These are phyloP conservation scores for Arthrinium phaeospermum DNA, from an alignment of 2,329 filamentous ascomycete species.

Conservation along the genomic window DNA sequence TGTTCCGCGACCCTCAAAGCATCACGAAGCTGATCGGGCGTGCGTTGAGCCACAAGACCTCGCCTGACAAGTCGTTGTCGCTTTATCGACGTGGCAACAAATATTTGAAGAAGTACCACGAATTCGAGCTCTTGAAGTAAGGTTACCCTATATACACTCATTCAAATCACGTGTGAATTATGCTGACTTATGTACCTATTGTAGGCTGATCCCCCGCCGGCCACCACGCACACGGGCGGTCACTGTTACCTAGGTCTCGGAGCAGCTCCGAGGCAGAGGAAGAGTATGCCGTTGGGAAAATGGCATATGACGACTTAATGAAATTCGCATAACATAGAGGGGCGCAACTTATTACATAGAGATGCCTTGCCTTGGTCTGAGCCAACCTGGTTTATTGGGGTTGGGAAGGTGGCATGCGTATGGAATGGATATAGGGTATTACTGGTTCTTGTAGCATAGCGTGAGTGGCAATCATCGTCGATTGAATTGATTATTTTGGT, in stretches of 20 bases:
- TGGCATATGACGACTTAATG: not conserved
- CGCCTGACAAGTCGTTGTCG: constrained; percentile 62
- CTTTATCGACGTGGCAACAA: constrained; percentile 73
- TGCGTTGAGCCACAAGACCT: constrained; percentile 50
- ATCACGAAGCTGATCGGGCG: constrained; percentile 64
- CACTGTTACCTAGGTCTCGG: not conserved
- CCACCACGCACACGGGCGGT: not conserved
- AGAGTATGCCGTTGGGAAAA: too few species aligned
- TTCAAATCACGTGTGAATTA: not conserved
- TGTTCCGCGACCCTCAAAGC: constrained; percentile 71
- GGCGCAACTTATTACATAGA: not conserved
- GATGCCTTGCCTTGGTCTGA: not conserved
- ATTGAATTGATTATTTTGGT: not conserved
- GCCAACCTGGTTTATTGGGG: not conserved
- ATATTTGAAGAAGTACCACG: constrained; percentile 72
- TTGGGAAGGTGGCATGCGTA: not conserved
- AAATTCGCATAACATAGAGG: not conserved
- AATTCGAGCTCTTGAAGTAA: constrained; percentile 82
- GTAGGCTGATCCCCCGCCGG: not conserved
- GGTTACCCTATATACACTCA: constrained; percentile 33
- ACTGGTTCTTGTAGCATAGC: not conserved
- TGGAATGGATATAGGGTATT: not conserved
- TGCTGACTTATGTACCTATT: not conserved
- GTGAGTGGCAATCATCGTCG: not conserved
- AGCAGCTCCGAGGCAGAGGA: not conserved